These are phyloP conservation scores for Biscutella auriculata DNA, from an alignment of 441 rosid species.

Conservation along the genomic window DNA sequence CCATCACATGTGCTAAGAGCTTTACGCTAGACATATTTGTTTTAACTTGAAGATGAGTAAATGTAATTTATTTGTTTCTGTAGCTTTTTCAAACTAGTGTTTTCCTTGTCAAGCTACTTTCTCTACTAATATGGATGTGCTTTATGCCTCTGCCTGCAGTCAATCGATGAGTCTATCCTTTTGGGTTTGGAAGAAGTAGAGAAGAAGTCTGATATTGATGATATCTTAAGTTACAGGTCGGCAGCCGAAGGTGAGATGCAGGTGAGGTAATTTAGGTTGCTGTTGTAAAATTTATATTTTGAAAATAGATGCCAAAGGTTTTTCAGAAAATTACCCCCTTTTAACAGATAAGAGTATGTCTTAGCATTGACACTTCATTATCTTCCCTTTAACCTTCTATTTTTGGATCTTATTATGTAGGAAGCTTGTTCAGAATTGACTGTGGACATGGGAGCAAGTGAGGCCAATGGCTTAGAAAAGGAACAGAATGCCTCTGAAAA, in stretches of 20 bases:
- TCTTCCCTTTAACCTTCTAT: slow-evolving; percentile 10
- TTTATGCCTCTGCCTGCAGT: slow-evolving; percentile 30
- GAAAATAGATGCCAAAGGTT: slow-evolving; percentile 3
- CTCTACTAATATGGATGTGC: slow-evolving; percentile 12
- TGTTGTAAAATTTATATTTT: slow-evolving; percentile 9
- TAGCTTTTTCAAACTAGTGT: background rate
- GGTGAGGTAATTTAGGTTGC: slow-evolving; percentile 36
- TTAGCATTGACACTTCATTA: slow-evolving; percentile 4
- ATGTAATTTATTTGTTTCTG: background rate
- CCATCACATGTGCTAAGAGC: background rate
- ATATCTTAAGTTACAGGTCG: slow-evolving; percentile 73
- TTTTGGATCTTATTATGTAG: slow-evolving; percentile 29
- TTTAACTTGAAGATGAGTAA: slow-evolving; percentile 3
- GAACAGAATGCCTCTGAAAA: slow-evolving; percentile 40
- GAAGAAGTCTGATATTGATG: slow-evolving; percentile 75
- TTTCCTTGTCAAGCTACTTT: background rate
- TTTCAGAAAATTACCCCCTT: slow-evolving; percentile 2
- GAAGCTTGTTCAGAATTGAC: slow-evolving; percentile 34
- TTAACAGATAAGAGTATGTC: background rate
- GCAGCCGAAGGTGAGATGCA: slow-evolving; percentile 79
- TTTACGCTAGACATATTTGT: slow-evolving; percentile 1
- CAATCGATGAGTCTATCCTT: slow-evolving; percentile 52
- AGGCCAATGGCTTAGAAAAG: slow-evolving; percentile 34
- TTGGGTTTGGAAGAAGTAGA: slow-evolving; percentile 83
- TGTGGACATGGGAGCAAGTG: slow-evolving; percentile 23